These are phyloP conservation scores for Hypoxylon sp. DNA, from an alignment of 2,329 filamentous ascomycete genomes.

Conservation along the genomic window DNA sequence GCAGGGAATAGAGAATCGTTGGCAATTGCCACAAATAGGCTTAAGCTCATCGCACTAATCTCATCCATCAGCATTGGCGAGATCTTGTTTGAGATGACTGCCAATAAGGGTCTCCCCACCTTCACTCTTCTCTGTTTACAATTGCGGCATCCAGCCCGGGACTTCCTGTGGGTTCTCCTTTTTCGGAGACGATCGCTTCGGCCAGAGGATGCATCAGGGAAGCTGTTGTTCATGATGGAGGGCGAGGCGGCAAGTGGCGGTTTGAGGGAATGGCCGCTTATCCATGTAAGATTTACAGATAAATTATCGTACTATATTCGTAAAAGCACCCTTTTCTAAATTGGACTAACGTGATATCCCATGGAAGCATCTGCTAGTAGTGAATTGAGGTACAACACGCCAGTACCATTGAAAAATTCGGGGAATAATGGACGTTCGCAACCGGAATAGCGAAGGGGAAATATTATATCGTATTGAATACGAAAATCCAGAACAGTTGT, in stretches of 20 bases:
- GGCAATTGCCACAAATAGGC: slow-evolving; percentile 20
- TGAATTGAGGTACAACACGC: too few species aligned
- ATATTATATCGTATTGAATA: slow-evolving; percentile 1
- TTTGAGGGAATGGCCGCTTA: neutral
- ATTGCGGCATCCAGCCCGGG: slow-evolving; percentile 13
- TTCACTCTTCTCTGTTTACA: slow-evolving; percentile 26
- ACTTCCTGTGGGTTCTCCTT: slow-evolving; percentile 19
- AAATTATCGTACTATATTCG: slow-evolving; percentile 1
- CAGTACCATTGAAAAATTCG: neutral
- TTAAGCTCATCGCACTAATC: slow-evolving; percentile 23
- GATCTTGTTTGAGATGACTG: neutral
- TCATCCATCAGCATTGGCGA: neutral
- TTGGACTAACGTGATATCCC: neutral
- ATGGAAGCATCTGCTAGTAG: neutral
- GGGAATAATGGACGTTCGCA: neutral
- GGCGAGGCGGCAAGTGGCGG: neutral
- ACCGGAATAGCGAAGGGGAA: neutral
- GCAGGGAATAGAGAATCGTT: slow-evolving; percentile 5
- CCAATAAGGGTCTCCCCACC: slow-evolving; percentile 3
- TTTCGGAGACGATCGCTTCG: neutral
- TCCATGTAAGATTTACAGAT: neutral
- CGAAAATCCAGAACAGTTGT: slow-evolving; percentile 1
- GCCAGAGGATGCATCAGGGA: neutral
- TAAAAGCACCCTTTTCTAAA: neutral
- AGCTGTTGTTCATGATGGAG: slow-evolving; percentile 1